Percentiles rank a stretch among this genome's conserved stretches.
These are phyloP conservation scores for Sclerospora graminicola DNA, from an alignment of 352 stramenopile genomes.

Conservation along the genomic window DNA sequence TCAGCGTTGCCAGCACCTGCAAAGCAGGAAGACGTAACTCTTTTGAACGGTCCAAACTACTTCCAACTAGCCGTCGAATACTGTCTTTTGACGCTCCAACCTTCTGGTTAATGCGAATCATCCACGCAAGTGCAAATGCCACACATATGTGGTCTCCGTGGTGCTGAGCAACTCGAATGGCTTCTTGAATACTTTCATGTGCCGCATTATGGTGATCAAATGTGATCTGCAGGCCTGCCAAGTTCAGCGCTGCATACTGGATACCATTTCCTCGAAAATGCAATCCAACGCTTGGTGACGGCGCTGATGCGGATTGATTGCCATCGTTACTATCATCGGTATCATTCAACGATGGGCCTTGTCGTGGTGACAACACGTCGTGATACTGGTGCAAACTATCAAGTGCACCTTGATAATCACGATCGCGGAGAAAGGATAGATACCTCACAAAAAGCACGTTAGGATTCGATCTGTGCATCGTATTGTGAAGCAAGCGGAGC, in stretches of 20 bases:
- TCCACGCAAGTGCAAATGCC: constrained; percentile 86
- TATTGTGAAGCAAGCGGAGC: constrained; percentile 12
- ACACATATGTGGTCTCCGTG: constrained; percentile 88
- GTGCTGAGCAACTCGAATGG: constrained; percentile 88
- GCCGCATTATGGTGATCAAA: constrained; percentile 75
- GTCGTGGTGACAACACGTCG: constrained; percentile 75
- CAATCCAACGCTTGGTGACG: constrained; percentile 4
- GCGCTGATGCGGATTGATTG: constrained; percentile 6
- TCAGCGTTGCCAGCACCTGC: constrained; percentile 34
- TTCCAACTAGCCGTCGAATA: constrained; percentile 36
- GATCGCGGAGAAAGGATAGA: constrained; percentile 66
- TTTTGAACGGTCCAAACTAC: constrained; percentile 47
- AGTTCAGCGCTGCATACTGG: constrained; percentile 87
- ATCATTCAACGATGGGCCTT: constrained; percentile 5
- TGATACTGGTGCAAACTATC: constrained; percentile 91
- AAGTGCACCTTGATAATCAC: constrained; percentile 80
- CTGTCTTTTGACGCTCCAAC: constrained; percentile 44
- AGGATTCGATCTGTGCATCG: constrained; percentile 24
- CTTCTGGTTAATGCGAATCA: constrained; percentile 56
- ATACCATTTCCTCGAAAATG: constrained; percentile 60
- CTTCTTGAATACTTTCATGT: constrained; percentile 85
- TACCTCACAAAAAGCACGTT: constrained; percentile 82
- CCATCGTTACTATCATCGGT: constrained; percentile 3
- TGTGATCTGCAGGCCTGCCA: constrained; percentile 78
- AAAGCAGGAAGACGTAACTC: constrained; percentile 46